These are phyloP conservation scores for Colletotrichum costaricense DNA, from an alignment of 2,329 filamentous ascomycete genomes.

Conservation along the genomic window DNA sequence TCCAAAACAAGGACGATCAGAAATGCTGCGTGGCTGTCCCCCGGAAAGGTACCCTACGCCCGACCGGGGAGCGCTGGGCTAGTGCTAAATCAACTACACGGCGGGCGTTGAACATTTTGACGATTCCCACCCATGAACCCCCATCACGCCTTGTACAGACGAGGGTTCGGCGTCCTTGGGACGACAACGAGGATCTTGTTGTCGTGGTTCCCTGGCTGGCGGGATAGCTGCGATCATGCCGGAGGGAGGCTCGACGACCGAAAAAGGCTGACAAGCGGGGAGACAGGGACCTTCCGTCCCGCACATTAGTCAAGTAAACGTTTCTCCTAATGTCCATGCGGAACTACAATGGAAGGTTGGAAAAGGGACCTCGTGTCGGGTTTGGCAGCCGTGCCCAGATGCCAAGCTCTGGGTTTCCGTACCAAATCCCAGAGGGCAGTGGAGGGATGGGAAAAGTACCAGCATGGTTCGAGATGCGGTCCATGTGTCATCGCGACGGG, in stretches of 20 bases:
- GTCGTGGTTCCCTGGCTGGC: neutral
- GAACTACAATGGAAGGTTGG: neutral
- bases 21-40: neutral
- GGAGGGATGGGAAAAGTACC: neutral
- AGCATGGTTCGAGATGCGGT: neutral
- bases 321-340: neutral
- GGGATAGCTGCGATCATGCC: neutral
- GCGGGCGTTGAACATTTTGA: neutral
- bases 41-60: neutral
- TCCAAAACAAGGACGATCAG: neutral
- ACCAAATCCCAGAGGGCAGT: neutral
- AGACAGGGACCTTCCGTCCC: neutral
- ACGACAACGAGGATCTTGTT: neutral
- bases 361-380: neutral
- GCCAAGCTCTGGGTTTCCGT: neutral
- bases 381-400: neutral
- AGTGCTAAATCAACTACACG: neutral
- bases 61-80: neutral
- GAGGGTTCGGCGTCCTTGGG: neutral
- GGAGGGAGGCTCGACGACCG: neutral
- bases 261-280: neutral
- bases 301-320: neutral
- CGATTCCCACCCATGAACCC: neutral
- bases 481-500: neutral
- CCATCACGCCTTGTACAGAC: neutral